phyloP scores from a whole-genome alignment of 2,329 filamentous ascomycete genomes.

The Pseudogymnoascus sp. region DNA sequence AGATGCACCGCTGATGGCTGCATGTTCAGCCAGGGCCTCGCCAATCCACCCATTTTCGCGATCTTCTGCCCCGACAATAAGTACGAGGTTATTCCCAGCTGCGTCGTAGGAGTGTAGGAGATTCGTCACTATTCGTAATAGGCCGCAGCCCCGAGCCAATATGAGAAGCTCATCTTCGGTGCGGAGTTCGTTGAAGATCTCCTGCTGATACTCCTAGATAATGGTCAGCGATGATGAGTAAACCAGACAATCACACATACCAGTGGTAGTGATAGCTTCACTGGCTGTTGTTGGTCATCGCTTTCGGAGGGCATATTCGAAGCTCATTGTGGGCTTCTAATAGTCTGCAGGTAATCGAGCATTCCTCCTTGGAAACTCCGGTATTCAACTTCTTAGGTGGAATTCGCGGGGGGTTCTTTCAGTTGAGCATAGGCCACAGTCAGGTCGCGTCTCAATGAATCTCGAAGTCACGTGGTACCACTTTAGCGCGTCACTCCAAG shows the following conservation, averaged over 20 bases:
- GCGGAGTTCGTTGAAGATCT: conserved; percentile 83
- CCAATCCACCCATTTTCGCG: conserved; percentile 96
- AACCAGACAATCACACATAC: conserved; percentile 33
- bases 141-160: conserved; percentile 81
- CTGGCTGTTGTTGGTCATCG: conserved; percentile 49
- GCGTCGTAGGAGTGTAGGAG: conserved; percentile 95
- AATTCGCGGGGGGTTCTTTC: not conserved
- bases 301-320: conserved; percentile 26
- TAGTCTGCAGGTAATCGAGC: not conserved
- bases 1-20: conserved; percentile 74
- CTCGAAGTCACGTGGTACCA: not conserved
- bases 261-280: conserved; percentile 73
- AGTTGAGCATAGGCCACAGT: not conserved
- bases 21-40: conserved; percentile 90
- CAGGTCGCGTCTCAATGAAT: not conserved
- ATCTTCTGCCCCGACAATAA: conserved; percentile 83
- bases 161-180: conserved; percentile 90
- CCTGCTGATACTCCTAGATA: conserved; percentile 76
- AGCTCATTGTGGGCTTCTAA: conserved; percentile 6
- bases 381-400: not conserved
- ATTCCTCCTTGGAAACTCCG: not conserved
- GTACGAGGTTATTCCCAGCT: conserved; percentile 83
- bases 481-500: not conserved
- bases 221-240: conserved; percentile 12
- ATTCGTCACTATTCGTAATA: conserved; percentile 89